Evolutionary conservation across 805 yeast genomes (phyloP).

Genomic region (Cyberlindnera lachancei): DNA sequence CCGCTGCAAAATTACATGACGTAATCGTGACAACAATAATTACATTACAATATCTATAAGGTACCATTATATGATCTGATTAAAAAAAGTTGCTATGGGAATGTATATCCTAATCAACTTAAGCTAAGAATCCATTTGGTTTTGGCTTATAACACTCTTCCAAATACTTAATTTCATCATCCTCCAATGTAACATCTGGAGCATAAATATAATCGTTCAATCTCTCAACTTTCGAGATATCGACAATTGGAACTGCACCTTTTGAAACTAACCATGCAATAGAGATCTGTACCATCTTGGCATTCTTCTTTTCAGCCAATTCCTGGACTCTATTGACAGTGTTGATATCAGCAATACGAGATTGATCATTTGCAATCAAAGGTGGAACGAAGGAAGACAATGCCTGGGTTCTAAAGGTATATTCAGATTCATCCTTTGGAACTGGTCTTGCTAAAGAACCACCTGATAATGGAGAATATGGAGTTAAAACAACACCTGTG

Average conservation of each 20-base stretch:
- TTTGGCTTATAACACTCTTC: conserved; percentile 17
- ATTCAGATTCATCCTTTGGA: conserved; percentile 5
- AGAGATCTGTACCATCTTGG: conserved; percentile 45
- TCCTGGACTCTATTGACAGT: conserved; percentile 47
- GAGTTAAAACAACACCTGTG: conserved; percentile 46
- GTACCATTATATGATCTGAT: too few relatives aligned
- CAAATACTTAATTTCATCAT: conserved; percentile 14
- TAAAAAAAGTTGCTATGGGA: too few relatives aligned
- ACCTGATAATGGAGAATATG: conserved; percentile 53
- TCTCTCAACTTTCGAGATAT: conserved; percentile 38
- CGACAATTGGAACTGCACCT: conserved; percentile 50
- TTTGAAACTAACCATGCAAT: conserved; percentile 46
- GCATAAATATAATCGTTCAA: conserved; percentile 45
- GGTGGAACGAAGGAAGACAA: too few relatives aligned
- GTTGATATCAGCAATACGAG: conserved; percentile 18
- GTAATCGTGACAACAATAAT: too few relatives aligned
- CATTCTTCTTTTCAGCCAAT: conserved; percentile 37
- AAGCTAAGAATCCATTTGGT: too few relatives aligned
- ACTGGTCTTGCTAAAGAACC: conserved; percentile 47
- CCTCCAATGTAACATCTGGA: conserved; percentile 28
- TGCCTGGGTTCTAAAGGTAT: conserved; percentile 7
- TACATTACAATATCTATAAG: too few relatives aligned
- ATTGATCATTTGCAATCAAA: background rate
- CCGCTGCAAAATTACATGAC: too few relatives aligned
- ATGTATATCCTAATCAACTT: too few relatives aligned